Conservation (phyloP, 2,329 filamentous ascomycete species). For the Curvularia eragrostidis region DNA sequence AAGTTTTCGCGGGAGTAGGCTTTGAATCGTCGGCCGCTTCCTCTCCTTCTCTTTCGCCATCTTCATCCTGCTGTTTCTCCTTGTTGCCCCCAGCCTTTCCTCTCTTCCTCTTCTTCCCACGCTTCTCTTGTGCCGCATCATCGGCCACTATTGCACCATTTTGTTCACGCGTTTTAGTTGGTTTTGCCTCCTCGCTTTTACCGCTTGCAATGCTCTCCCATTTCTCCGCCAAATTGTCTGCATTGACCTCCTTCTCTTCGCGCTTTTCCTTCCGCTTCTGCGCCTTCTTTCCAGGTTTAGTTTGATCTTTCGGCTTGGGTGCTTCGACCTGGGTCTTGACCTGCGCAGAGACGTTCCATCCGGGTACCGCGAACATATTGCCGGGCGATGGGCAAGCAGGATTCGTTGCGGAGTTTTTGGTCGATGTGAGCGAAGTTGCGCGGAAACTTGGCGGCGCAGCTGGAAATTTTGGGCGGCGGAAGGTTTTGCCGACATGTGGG, state of each 20-base stretch:
- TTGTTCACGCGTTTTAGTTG: conserved; percentile 43
- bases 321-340: conserved; percentile 72
- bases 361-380: conserved; percentile 88
- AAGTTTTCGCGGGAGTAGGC: conserved; percentile 9
- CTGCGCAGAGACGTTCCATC: conserved; percentile 82
- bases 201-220: conserved; percentile 52
- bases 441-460: conserved; percentile 6
- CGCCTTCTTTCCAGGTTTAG: conserved; percentile 60
- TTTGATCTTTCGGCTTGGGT: conserved; percentile 43
- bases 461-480: conserved; percentile 29
- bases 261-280: conserved; percentile 61
- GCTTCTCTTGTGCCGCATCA: conserved; percentile 46
- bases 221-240: conserved; percentile 62
- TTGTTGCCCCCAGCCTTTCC: conserved; percentile 35
- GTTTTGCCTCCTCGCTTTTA: conserved; percentile 53
- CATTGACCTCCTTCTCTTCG: conserved; percentile 80
- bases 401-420: background rate
- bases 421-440: background rate
- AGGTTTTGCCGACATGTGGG: conserved; percentile 30
- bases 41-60: conserved; percentile 23
- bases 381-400: background rate
- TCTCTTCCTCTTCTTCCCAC: conserved; percentile 44
- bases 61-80: conserved; percentile 31
- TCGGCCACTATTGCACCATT: conserved; percentile 55
- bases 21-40: conserved; percentile 38